Evolutionary conservation across 2,329 filamentous ascomycete genomes (phyloP), one percentile per base, ranked within the genome.

Genomic region (Endoconidiophora polonica): DNA sequence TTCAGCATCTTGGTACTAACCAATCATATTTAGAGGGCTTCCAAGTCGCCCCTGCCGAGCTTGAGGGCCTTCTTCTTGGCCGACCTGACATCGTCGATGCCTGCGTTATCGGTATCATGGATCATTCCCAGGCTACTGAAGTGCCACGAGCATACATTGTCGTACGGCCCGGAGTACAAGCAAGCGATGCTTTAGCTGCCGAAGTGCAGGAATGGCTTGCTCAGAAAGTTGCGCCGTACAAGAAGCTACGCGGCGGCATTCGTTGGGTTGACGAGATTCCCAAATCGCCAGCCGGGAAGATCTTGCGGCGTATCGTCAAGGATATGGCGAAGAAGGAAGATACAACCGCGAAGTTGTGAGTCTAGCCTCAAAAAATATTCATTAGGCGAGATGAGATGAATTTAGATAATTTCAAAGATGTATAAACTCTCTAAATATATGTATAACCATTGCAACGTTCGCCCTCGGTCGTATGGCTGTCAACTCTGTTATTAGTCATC

Each of bases 211-310:
- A 60, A 26, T 67, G 64, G 64, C 52, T 66, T 58, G 72, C 74
- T 16, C 70, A 70, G 46, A 74, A 74, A 49, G 81, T 86, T 3
- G 73, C 77, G 0, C 70, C 66, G 46, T 73, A 79, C 57, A 88
- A 88, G 65, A 71, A 74, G 57, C 67, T 87, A 56, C 79, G 77
- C 3, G 83, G 83, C 0, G 83, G 83, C 1, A 75, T 88, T 18
- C 63, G 70, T 10, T 85, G 86, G 59, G 64, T 82, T 5, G 72
- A 82, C 33, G 68, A 68, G 23, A 77, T 88, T 26, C 82, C 83
- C 10, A 87, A 84, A 66, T 85, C 83, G 56, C 70, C 73, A 10
- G 65, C 68, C 14, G 70, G 70, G 2, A 73, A 73, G 63, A 68
- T 73, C 29, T 55, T 72, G 50, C 61, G 70, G 7, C 61, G 69